These are phyloP conservation scores for Symbiodinium natans DNA, from an alignment of 73 alveolate species.

Conservation along the genomic window DNA sequence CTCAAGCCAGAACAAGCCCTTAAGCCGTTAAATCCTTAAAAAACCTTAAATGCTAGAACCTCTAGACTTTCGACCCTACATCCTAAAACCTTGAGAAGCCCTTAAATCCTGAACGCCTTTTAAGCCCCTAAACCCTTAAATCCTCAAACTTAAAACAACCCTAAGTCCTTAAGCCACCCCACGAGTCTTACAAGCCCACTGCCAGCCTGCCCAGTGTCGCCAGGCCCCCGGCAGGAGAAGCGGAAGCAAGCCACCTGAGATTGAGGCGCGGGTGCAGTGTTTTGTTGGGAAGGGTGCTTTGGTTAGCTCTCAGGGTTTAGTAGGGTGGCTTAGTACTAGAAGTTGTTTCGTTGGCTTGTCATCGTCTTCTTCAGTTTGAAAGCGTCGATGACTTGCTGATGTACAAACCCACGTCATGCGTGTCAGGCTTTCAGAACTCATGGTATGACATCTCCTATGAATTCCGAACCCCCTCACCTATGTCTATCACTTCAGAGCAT, in stretches of 20 bases:
- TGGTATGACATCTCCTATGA: too few species aligned
- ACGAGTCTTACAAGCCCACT: not conserved
- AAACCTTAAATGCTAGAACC: too few species aligned
- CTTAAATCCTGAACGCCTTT: not conserved
- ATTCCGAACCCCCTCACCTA: too few species aligned
- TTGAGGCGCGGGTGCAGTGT: not conserved
- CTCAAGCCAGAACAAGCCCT: too few species aligned
- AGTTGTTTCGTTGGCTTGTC: not conserved
- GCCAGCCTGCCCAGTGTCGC: not conserved
- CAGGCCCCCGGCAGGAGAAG: constrained; percentile 45
- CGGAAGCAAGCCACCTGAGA: constrained; percentile 77
- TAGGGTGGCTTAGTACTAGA: not conserved
- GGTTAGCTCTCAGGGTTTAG: not conserved
- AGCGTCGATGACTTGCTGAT: too few species aligned
- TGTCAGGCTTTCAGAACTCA: too few species aligned
- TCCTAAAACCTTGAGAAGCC: not conserved
- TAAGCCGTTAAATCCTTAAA: too few species aligned
- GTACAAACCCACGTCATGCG: too few species aligned
- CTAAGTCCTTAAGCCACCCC: not conserved
- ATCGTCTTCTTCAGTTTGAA: too few species aligned
- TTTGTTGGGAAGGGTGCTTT: too few species aligned
- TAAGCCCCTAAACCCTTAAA: not conserved
- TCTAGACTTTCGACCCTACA: too few species aligned
- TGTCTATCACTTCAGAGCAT: too few species aligned
- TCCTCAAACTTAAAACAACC: not conserved